Conservation (phyloP, 2,329 filamentous ascomycete species). For the Neocatenulostroma microsporum region DNA sequence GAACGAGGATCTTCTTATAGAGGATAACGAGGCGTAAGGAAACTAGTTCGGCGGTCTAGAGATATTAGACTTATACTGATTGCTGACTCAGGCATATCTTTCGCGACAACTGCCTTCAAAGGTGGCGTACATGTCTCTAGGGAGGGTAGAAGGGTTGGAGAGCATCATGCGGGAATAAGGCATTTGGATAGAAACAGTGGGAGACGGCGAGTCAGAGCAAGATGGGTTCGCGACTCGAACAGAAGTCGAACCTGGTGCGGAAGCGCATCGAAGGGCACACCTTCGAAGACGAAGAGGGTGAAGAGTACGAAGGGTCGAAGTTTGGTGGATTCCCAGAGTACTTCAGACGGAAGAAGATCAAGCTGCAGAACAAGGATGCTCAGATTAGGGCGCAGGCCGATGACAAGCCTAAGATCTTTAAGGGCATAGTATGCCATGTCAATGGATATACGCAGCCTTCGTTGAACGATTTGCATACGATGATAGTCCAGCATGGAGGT, state of each 20-base stretch:
- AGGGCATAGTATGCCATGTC: slow-evolving; percentile 80
- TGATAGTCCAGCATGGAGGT: slow-evolving; percentile 89
- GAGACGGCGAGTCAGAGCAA: too few species aligned
- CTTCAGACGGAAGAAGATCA: slow-evolving; percentile 91
- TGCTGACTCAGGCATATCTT: too few species aligned
- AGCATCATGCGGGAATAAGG: too few species aligned
- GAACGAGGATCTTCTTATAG: slow-evolving; percentile 45
- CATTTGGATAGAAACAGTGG: too few species aligned
- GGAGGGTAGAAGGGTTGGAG: too few species aligned
- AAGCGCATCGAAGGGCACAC: slow-evolving; percentile 60
- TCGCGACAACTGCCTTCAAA: too few species aligned
- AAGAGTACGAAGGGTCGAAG: slow-evolving; percentile 79
- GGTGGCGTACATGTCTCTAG: too few species aligned
- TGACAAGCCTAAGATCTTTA: slow-evolving; percentile 78
- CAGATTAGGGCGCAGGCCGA: slow-evolving; percentile 62
- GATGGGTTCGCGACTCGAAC: slow-evolving; percentile 57
- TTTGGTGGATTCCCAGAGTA: slow-evolving; percentile 91
- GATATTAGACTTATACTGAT: slow-evolving; percentile 73
- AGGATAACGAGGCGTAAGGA: slow-evolving; percentile 59
- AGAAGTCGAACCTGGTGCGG: slow-evolving; percentile 51
- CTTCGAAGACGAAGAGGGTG: slow-evolving; percentile 71
- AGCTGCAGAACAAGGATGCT: slow-evolving; percentile 88
- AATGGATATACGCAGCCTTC: slow-evolving; percentile 96
- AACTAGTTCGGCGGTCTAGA: slow-evolving; percentile 79
- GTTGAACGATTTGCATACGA: slow-evolving; percentile 74